phyloP scores from a whole-genome alignment of 805 yeast species.

The Millerago galiae region DNA sequence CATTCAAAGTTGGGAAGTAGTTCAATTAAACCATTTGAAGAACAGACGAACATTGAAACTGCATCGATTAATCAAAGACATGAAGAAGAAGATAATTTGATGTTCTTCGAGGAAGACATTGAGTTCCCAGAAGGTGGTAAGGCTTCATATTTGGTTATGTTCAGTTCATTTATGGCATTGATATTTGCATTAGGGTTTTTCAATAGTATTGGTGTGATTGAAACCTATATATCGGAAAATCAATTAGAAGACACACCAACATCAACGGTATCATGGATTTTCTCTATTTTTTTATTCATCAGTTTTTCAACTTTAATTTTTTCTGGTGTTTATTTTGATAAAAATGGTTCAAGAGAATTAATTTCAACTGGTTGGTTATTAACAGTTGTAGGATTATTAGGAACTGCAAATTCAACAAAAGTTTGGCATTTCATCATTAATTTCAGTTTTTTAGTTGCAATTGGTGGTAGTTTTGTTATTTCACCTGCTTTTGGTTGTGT shows the following conservation, averaged over 20 bases:
- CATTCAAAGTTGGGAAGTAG: too few species aligned
- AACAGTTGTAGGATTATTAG: slow-evolving; percentile 44
- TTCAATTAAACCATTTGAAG: too few species aligned
- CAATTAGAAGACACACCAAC: slow-evolving; percentile 42
- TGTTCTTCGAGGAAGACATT: too few species aligned
- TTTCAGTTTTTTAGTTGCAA: slow-evolving; percentile 47
- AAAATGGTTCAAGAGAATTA: slow-evolving; percentile 41
- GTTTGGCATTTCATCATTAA: slow-evolving; percentile 56
- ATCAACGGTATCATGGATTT: slow-evolving; percentile 56
- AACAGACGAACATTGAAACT: too few species aligned
- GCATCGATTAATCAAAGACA: too few species aligned
- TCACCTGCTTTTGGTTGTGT: slow-evolving; percentile 54
- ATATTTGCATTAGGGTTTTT: slow-evolving; percentile 48
- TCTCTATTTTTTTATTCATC: slow-evolving; percentile 48
- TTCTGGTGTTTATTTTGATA: slow-evolving; percentile 53
- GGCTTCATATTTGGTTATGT: slow-evolving; percentile 46
- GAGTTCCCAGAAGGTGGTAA: slow-evolving; percentile 52
- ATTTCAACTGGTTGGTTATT: slow-evolving; percentile 35
- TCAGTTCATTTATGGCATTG: slow-evolving; percentile 55
- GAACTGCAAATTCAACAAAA: slow-evolving; percentile 41
- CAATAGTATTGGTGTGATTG: slow-evolving; percentile 57
- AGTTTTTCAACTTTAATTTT: slow-evolving; percentile 43
- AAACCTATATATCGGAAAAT: slow-evolving; percentile 49
- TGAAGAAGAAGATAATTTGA: too few species aligned
- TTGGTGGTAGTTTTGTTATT: slow-evolving; percentile 51